Evolutionary conservation across 75 land plant species (phyloP).

Genomic region (Azolla pinnata): DNA sequence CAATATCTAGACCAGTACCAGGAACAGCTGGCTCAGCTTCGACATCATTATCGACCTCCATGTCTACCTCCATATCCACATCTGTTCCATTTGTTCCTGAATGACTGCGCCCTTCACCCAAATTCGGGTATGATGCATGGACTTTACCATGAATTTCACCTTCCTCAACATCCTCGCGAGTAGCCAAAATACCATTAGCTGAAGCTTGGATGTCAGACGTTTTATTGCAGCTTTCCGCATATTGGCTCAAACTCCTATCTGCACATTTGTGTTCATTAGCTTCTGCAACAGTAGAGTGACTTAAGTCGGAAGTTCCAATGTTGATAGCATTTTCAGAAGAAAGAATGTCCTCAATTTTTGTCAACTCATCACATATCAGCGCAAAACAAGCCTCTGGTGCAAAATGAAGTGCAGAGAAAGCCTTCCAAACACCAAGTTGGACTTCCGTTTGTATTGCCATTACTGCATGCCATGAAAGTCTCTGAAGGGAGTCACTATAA

Average conservation of each 20-base stretch:
- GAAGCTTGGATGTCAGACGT: background rate
- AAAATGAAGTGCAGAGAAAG: conserved; percentile 41
- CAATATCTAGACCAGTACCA: conserved; percentile 3
- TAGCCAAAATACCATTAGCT: background rate
- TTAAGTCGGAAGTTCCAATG: conserved; percentile 12
- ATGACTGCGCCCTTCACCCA: too few relatives aligned
- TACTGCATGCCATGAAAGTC: background rate
- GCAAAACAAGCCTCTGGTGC: conserved; percentile 53
- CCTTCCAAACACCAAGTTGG: conserved; percentile 60
- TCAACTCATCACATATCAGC: conserved; percentile 42
- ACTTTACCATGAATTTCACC: conserved; percentile 7
- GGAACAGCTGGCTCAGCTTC: conserved; percentile 6
- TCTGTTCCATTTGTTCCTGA: too few relatives aligned
- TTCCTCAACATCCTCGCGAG: conserved; percentile 8
- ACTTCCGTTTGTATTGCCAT: conserved; percentile 44
- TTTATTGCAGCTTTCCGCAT: background rate
- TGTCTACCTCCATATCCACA: conserved; percentile 93
- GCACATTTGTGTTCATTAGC: conserved; percentile 2
- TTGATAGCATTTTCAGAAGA: conserved; percentile 21
- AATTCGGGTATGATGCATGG: too few relatives aligned
- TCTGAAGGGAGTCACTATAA: too few relatives aligned
- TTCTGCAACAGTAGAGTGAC: background rate
- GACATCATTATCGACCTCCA: conserved; percentile 74
- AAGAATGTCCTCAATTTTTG: conserved; percentile 38
- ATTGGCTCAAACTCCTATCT: background rate